Conservation (phyloP, 1,284 basidiomycete genomes). For the Amylostereum chailletii region DNA sequence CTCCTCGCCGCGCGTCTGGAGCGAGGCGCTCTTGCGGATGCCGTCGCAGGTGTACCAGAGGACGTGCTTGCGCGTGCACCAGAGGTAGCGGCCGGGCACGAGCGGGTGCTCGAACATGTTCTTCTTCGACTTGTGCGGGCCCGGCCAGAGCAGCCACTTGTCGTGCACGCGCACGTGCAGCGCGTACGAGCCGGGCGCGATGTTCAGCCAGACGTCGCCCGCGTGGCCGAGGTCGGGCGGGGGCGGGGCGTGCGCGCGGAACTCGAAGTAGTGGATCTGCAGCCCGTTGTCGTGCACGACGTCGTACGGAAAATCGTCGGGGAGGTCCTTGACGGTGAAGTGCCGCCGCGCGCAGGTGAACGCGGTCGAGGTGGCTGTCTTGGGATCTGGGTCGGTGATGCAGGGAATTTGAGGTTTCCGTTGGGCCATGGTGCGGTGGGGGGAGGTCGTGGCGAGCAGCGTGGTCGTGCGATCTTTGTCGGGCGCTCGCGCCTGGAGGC, state of each 20-base stretch:
- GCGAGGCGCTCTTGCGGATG: constrained; percentile 15
- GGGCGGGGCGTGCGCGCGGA: constrained; percentile 12
- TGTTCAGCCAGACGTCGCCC: constrained; percentile 13
- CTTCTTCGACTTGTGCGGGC: constrained; percentile 15
- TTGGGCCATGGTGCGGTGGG: too few relatives aligned
- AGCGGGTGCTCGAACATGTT: constrained; percentile 16
- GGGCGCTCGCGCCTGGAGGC: too few relatives aligned
- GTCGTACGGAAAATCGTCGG: constrained; percentile 14
- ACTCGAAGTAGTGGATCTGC: constrained; percentile 15
- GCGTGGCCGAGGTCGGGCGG: constrained; percentile 12
- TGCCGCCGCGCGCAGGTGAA: constrained; percentile 12
- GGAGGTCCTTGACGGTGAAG: constrained; percentile 12
- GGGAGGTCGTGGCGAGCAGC: too few relatives aligned
- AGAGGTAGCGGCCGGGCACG: constrained; percentile 14
- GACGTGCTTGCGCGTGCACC: constrained; percentile 15
- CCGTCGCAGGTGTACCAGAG: constrained; percentile 15
- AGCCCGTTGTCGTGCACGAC: constrained; percentile 13
- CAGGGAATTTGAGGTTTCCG: constrained; percentile 11
- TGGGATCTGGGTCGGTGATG: constrained; percentile 11
- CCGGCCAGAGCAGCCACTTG: constrained; percentile 13
- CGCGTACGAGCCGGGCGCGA: constrained; percentile 9
- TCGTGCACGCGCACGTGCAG: constrained; percentile 10
- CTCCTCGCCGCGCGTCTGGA: constrained; percentile 15
- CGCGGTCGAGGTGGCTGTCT: constrained; percentile 8
- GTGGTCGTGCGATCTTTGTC: too few relatives aligned